phyloP scores from a whole-genome alignment of 495 filamentous ascomycete genomes.

The Penicillium psychrofluorescens region DNA sequence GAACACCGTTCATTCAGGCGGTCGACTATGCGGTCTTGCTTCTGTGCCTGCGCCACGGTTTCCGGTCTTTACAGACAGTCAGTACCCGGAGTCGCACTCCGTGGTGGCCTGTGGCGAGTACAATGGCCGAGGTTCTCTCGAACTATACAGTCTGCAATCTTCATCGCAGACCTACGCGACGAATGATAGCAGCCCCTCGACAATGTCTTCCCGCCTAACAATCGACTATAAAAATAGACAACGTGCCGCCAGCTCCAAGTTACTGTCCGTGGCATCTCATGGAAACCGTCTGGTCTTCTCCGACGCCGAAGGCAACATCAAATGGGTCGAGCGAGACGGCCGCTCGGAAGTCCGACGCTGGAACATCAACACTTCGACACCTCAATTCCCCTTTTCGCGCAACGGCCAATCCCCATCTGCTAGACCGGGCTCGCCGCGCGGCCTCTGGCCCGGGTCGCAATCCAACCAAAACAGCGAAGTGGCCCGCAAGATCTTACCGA shows the following conservation, averaged over 20 bases:
- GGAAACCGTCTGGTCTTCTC: slow-evolving; percentile 79
- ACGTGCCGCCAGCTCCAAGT: slow-evolving; percentile 69
- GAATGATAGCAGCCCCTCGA: slow-evolving; percentile 13
- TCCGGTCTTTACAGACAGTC: slow-evolving; percentile 41
- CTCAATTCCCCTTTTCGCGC: slow-evolving; percentile 9
- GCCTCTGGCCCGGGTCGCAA: slow-evolving; percentile 22
- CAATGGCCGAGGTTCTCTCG: slow-evolving; percentile 83
- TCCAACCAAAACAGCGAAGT: slow-evolving; percentile 36
- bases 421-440: slow-evolving; percentile 4
- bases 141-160: slow-evolving; percentile 65
- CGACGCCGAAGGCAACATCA: slow-evolving; percentile 76
- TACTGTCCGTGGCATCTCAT: slow-evolving; percentile 79
- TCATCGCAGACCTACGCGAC: slow-evolving; percentile 8
- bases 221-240: slow-evolving; percentile 66
- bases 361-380: slow-evolving; percentile 50
- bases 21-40: slow-evolving; percentile 68
- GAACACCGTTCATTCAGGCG: slow-evolving; percentile 76
- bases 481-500: slow-evolving; percentile 64
- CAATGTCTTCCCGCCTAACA: slow-evolving; percentile 25
- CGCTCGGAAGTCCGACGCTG: slow-evolving; percentile 70
- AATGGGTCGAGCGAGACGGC: slow-evolving; percentile 89
- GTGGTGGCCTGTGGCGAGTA: slow-evolving; percentile 90
- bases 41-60: slow-evolving; percentile 60
- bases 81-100: slow-evolving; percentile 46
- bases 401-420: background rate